Base-by-base conservation (phyloP, 2,329 filamentous ascomycete species). In the Pezicula radicicola region DNA sequence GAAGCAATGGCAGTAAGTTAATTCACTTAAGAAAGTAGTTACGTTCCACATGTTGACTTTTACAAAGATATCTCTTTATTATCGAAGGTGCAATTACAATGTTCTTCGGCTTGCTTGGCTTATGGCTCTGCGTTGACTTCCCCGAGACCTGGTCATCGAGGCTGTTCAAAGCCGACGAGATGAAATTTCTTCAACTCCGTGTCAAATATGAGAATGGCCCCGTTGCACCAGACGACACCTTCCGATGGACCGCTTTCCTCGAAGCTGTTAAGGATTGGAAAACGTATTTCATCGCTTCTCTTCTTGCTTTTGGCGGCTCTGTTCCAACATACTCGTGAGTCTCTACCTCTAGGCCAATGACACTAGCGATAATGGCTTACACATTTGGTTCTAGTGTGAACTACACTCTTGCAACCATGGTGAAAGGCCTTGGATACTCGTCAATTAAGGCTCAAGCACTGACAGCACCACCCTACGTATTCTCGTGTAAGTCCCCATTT, bases 211-310 rank as follows among this genome's bases (percentile, higher is more conserved):
- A 33, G 37, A 46, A 42, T 48, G 48, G 40, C 6, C 41, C 42
- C 12, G 43, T 41, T 16, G 50, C 53, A 21, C 47, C 52, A 2
- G 43, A 61, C 37, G 50, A 60, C 25, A 47, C 51, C 16, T 58
- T 67, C 37, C 57, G 58, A 35, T 63, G 60, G 59, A 40, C 52
- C n/a, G 56, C 57, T 2, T 50, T 66, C 15, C 48, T 60, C 3
- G 59, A 61, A 13, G 69, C 70, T 10, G 49, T 71, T 4, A 65
- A 61, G 6, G 70, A 72, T 51, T 72, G 70, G 70, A 68, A 73
- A 49, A 66, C 72, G 3, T 72, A 71, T 42, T 62, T 72, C 3
- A 64, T 68, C 36, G 66, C 67, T 19, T 57, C 72, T 19, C 58
- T 65, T 50, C 68, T 65, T 49, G 65, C 63, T 55, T 66, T 60